Evolutionary conservation across 2,329 filamentous ascomycete genomes (phyloP).

Genomic region (Arthroderma uncinatum): DNA sequence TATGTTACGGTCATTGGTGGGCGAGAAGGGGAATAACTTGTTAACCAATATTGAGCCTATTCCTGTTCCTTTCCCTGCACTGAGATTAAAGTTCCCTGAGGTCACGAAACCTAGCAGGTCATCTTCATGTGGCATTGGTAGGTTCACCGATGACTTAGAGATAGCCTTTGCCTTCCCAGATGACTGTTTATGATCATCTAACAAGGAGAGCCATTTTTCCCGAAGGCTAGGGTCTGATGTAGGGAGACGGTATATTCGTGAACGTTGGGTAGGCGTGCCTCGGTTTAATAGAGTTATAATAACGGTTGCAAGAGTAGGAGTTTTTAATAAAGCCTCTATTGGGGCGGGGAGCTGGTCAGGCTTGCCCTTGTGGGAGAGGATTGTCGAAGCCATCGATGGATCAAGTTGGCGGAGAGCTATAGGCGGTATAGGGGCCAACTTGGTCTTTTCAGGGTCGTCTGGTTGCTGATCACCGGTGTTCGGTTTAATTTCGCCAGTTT

Average conservation of each 20-base stretch:
- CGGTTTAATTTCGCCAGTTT: not conserved
- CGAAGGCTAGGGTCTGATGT: constrained; percentile 44
- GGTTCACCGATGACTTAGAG: constrained; percentile 20
- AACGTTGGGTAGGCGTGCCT: constrained; percentile 59
- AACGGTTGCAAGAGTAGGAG: constrained; percentile 45
- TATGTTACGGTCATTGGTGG: not conserved
- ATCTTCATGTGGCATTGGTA: constrained; percentile 55
- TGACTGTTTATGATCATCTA: constrained; percentile 2
- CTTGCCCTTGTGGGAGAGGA: constrained; percentile 24
- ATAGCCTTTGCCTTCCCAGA: not conserved
- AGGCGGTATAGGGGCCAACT: constrained; percentile 17
- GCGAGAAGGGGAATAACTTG: constrained; percentile 37
- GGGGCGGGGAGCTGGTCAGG: constrained; percentile 12
- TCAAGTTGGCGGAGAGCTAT: constrained; percentile 31
- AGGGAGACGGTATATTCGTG: constrained; percentile 82
- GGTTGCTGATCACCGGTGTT: not conserved
- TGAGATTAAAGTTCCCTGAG: constrained; percentile 70
- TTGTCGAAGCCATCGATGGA: constrained; percentile 26
- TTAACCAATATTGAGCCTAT: constrained; percentile 58
- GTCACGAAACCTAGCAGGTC: constrained; percentile 88
- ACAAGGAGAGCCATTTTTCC: constrained; percentile 53
- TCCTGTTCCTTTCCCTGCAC: constrained; percentile 61
- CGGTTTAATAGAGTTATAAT: constrained; percentile 56
- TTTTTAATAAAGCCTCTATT: constrained; percentile 15
- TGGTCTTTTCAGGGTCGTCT: constrained; percentile 9